phyloP scores from a whole-genome alignment of 2,329 filamentous ascomycete genomes.

The Setomelanomma holmii region DNA sequence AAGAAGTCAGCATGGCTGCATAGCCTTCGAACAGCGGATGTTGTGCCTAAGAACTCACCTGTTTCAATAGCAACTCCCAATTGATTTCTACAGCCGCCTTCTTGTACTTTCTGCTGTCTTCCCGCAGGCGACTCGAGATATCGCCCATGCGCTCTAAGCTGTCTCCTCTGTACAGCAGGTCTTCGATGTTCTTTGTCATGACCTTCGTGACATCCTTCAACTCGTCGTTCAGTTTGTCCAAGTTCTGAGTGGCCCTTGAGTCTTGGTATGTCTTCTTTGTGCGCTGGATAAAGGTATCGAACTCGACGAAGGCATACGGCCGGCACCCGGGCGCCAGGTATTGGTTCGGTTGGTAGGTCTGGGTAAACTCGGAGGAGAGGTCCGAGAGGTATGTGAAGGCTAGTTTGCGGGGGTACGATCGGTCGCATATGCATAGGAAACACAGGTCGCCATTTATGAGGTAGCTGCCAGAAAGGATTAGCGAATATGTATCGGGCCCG shows the following conservation, averaged over 20 bases:
- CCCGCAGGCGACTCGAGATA: conserved; percentile 82
- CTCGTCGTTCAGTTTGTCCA: conserved; percentile 96
- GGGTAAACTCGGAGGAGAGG: conserved; percentile 87
- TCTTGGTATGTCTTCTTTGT: conserved; percentile 96
- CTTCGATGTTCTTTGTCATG: conserved; percentile 99
- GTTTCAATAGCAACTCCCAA: conserved; percentile 95
- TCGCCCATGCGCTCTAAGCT: conserved; percentile 97
- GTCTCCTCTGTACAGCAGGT: conserved; percentile 92
- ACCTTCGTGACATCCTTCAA: conserved; percentile 97
- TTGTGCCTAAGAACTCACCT: conserved; percentile 57
- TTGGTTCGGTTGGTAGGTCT: conserved; percentile 76
- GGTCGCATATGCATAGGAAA: conserved; percentile 93
- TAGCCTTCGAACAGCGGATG: not conserved
- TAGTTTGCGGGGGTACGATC: conserved; percentile 94
- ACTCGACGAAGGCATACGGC: conserved; percentile 96
- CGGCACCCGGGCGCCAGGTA: conserved; percentile 77
- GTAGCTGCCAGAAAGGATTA: conserved; percentile 66
- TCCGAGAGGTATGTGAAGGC: conserved; percentile 98
- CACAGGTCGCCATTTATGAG: conserved; percentile 81
- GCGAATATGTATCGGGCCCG: too few species aligned
- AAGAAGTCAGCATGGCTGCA: conserved; percentile 16
- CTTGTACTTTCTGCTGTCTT: conserved; percentile 94
- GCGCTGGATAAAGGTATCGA: conserved; percentile 94
- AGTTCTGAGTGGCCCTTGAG: conserved; percentile 85
- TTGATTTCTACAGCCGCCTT: conserved; percentile 94